Evolutionary conservation across 164 flowering plant genomes (phyloP).

Genomic region (Aristolochia contorta): DNA sequence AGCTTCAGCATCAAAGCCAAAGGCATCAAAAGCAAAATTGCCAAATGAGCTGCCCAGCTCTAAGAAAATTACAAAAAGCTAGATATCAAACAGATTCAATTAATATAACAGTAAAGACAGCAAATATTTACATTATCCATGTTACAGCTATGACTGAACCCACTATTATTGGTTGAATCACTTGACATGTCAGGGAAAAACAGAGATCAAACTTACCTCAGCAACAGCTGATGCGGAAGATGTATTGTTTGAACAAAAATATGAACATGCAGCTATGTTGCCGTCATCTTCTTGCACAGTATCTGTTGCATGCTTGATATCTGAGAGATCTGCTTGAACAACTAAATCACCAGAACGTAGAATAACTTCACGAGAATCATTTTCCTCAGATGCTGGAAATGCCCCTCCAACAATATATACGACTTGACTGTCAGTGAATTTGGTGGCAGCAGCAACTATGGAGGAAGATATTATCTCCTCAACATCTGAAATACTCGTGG

Average conservation of each 20-base stretch:
- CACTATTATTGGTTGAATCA: too few species aligned
- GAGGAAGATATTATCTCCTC: conserved; percentile 30
- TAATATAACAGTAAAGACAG: background rate
- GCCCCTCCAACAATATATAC: conserved; percentile 42
- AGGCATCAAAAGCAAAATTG: too few species aligned
- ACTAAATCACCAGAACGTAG: conserved; percentile 46
- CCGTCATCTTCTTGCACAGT: conserved; percentile 16
- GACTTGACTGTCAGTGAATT: conserved; percentile 45
- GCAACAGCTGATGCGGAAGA: conserved; percentile 9
- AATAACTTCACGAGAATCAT: conserved; percentile 25
- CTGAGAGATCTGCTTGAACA: conserved; percentile 25
- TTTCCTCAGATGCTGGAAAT: conserved; percentile 21
- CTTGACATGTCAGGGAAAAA: too few species aligned
- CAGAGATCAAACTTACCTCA: conserved; percentile 37
- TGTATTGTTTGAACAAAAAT: conserved; percentile 38
- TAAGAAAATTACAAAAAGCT: too few species aligned
- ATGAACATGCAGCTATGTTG: conserved; percentile 33
- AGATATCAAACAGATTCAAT: too few species aligned
- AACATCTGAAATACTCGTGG: conserved; percentile 32
- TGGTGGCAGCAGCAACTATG: conserved; percentile 37
- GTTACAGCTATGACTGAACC: background rate
- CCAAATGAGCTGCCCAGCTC: too few species aligned
- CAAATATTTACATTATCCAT: background rate
- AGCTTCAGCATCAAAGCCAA: too few species aligned
- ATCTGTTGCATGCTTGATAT: conserved; percentile 18